A percentile compares a stretch with the other conserved stretches of the same genome.
Conservation (phyloP, 2,329 filamentous ascomycete genomes). For the Talaromyces sp. region DNA sequence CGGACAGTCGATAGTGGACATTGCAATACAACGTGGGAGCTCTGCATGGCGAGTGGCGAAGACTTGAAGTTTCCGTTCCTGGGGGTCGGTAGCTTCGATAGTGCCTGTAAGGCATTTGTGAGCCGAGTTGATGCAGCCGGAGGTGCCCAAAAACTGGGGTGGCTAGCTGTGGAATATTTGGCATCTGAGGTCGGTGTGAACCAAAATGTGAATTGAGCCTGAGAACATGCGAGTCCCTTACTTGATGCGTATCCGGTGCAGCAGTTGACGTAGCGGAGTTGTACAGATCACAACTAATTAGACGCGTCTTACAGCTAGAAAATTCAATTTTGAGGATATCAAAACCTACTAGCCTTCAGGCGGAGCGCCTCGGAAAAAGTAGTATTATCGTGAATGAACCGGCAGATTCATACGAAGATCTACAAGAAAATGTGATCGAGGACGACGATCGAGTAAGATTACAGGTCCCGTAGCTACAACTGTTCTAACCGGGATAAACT, state of each 20-base stretch:
- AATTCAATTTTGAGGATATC: conserved; percentile 31
- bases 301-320: conserved; percentile 24
- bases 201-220: neutral
- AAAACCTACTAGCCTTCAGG: conserved; percentile 21
- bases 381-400: neutral
- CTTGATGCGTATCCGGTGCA: neutral
- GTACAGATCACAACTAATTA: conserved; percentile 8
- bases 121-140: conserved; percentile 51
- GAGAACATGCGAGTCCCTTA: conserved; percentile 12
- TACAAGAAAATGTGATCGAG: conserved; percentile 24
- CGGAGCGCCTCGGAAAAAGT: neutral
- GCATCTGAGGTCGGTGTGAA: conserved; percentile 27
- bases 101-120: conserved; percentile 60
- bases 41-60: conserved; percentile 9
- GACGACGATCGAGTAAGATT: conserved; percentile 31
- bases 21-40: neutral
- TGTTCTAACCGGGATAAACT: conserved; percentile 16
- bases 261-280: neutral
- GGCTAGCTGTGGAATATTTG: conserved; percentile 33
- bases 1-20: neutral
- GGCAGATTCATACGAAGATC: conserved; percentile 19
- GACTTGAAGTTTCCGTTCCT: conserved; percentile 58
- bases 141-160: conserved; percentile 55
- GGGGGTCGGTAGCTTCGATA: conserved; percentile 59
- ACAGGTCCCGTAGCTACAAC: neutral